phyloP scores from a whole-genome alignment of 1,284 basidiomycete genomes.

The Ustilago bromivora region DNA sequence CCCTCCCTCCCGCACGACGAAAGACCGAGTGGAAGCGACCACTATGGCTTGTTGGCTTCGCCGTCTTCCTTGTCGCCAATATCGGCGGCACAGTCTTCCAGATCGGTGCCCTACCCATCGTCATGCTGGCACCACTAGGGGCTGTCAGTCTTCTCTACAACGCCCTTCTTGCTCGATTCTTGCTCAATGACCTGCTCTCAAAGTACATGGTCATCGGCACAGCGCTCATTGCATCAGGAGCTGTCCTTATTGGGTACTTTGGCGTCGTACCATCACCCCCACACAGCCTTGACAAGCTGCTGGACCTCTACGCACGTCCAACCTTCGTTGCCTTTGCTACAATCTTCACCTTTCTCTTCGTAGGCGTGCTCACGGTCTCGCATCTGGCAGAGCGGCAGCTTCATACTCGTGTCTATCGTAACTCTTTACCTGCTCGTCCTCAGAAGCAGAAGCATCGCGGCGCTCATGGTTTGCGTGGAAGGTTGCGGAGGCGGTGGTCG shows the following conservation, averaged over 20 bases:
- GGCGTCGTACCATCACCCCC: conserved; percentile 91
- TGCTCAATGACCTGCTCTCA: conserved; percentile 88
- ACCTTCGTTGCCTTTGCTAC: conserved; percentile 81
- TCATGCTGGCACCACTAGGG: conserved; percentile 77
- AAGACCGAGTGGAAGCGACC: conserved; percentile 63
- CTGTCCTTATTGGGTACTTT: conserved; percentile 89
- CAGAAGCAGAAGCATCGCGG: conserved; percentile 26
- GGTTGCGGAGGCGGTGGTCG: conserved; percentile 50
- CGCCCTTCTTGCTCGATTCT: conserved; percentile 86
- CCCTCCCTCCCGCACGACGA: conserved; percentile 74
- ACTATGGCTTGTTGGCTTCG: conserved; percentile 75
- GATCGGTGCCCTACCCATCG: conserved; percentile 81
- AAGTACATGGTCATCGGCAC: conserved; percentile 87
- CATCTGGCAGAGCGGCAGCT: conserved; percentile 69
- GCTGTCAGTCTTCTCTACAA: conserved; percentile 94
- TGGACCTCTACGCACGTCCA: conserved; percentile 81
- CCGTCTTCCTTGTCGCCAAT: conserved; percentile 78
- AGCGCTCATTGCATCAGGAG: conserved; percentile 86
- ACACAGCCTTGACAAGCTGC: conserved; percentile 87
- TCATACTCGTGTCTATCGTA: conserved; percentile 39
- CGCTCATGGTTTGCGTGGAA: conserved; percentile 14
- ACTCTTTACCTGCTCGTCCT: conserved; percentile 16
- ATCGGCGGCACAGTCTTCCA: conserved; percentile 92
- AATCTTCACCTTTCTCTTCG: conserved; percentile 76
- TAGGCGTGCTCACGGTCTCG: conserved; percentile 72